phyloP scores from a whole-genome alignment of 2,329 filamentous ascomycete species.

The Dactylellina drechsleri region DNA sequence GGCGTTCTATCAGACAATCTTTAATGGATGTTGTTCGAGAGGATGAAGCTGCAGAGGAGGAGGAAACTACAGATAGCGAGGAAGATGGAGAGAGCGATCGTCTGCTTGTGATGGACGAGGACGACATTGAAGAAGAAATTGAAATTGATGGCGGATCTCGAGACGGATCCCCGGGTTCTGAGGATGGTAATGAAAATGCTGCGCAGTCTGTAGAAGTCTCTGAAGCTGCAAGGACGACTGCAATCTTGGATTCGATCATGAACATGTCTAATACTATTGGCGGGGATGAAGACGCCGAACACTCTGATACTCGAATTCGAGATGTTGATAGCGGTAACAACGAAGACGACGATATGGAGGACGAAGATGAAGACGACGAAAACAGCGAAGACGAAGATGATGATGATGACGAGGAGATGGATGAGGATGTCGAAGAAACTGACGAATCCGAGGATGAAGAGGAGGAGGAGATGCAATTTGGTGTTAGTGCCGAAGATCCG shows the following conservation, averaged over 20 bases:
- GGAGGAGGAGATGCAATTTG: slow-evolving; percentile 55
- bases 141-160: slow-evolving; percentile 17
- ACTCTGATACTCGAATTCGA: no score
- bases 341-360: slow-evolving; percentile 11
- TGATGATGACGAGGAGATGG: slow-evolving; percentile 55
- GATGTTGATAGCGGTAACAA: not conserved
- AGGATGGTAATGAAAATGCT: slow-evolving; percentile 8
- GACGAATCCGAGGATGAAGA: slow-evolving; percentile 57
- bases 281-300: slow-evolving; percentile 7
- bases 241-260: slow-evolving; percentile 34
- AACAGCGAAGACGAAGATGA: slow-evolving; percentile 58
- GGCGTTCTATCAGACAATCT: slow-evolving; percentile 53
- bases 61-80: slow-evolving; percentile 50
- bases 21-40: slow-evolving; percentile 55
- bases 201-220: not conserved
- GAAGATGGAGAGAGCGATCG: slow-evolving; percentile 58
- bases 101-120: slow-evolving; percentile 55
- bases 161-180: slow-evolving; percentile 3
- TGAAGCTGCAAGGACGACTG: slow-evolving; percentile 27
- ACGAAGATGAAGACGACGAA: slow-evolving; percentile 23
- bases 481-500: slow-evolving; percentile 15
- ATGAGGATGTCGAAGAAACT: slow-evolving; percentile 60
- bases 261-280: slow-evolving; percentile 30
- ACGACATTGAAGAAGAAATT: slow-evolving; percentile 49
- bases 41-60: slow-evolving; percentile 29